Evolutionary conservation across 176 grass and related monocot genomes (phyloP).

Genomic region (Stipa capillata): DNA sequence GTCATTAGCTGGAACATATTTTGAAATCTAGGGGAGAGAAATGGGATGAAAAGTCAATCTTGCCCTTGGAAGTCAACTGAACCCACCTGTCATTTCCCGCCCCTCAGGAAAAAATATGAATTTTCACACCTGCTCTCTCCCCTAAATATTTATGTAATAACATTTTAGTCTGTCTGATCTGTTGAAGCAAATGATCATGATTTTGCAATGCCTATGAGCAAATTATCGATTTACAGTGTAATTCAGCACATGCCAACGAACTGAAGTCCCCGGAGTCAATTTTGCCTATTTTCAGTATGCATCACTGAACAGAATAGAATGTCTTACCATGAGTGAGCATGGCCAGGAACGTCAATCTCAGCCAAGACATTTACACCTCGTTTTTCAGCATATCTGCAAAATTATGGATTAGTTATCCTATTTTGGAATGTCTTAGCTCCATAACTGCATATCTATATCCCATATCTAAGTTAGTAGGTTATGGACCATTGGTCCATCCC

Average conservation of each 20-base stretch:
- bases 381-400: constrained; percentile 81
- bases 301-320: constrained; percentile 1
- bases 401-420: not conserved
- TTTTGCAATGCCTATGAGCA: not conserved
- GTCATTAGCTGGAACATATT: not conserved
- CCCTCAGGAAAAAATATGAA: no score
- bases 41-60: no score
- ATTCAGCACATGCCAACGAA: not conserved
- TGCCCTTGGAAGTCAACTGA: no score
- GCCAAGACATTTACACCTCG: constrained; percentile 90
- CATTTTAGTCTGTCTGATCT: not conserved
- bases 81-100: no score
- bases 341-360: constrained; percentile 97
- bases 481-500: not conserved
- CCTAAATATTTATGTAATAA: not conserved
- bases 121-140: not conserved
- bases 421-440: not conserved
- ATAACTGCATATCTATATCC: not conserved
- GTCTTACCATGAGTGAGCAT: constrained; percentile 78
- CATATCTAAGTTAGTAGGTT: not conserved
- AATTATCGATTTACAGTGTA: not conserved
- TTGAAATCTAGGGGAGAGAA: no score
- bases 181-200: not conserved
- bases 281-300: not conserved
- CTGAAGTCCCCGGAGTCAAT: not conserved